Percentiles rank a stretch among this genome's conserved stretches.
Conservation (phyloP, 768 basidiomycete species). For the Tulasnella sp. region DNA sequence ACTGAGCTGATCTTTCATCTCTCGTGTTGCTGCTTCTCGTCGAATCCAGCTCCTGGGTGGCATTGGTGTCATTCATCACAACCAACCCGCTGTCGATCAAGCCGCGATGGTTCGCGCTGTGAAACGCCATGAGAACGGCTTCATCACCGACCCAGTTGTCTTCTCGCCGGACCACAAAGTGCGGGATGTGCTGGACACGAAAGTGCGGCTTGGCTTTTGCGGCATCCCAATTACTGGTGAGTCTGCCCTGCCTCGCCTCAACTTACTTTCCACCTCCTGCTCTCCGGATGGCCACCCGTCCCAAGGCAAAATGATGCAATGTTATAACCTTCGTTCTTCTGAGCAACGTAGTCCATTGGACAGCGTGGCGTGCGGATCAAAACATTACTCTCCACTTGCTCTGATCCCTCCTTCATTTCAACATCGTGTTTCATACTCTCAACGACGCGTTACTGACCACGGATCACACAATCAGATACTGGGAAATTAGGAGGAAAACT, state of each 20-base stretch:
- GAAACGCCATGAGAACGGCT: constrained; percentile 97
- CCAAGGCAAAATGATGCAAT: constrained; percentile 21
- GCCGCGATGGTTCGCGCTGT: constrained; percentile 96
- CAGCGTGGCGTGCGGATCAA: constrained; percentile 62
- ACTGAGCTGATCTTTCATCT: neutral
- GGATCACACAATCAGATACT: constrained; percentile 42
- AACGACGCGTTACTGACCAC: neutral
- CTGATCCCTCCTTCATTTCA: constrained; percentile 17
- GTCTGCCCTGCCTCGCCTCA: constrained; percentile 26
- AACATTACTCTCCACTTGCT: constrained; percentile 24
- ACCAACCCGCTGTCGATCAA: constrained; percentile 72
- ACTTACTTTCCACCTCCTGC: neutral
- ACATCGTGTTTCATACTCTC: constrained; percentile 10
- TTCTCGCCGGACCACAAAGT: constrained; percentile 67
- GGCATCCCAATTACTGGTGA: constrained; percentile 95
- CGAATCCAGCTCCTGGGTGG: constrained; percentile 68
- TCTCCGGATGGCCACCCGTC: constrained; percentile 33
- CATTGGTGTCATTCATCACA: constrained; percentile 97
- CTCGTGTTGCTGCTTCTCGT: neutral
- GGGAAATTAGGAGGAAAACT: constrained; percentile 84
- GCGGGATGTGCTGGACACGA: constrained; percentile 87
- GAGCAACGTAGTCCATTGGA: constrained; percentile 44
- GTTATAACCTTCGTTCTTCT: constrained; percentile 83
- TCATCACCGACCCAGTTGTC: constrained; percentile 91
- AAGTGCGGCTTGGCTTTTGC: constrained; percentile 82